Evolutionary conservation across 1,139 yeast species (phyloP).

Genomic region (Diutina neorugosa): DNA sequence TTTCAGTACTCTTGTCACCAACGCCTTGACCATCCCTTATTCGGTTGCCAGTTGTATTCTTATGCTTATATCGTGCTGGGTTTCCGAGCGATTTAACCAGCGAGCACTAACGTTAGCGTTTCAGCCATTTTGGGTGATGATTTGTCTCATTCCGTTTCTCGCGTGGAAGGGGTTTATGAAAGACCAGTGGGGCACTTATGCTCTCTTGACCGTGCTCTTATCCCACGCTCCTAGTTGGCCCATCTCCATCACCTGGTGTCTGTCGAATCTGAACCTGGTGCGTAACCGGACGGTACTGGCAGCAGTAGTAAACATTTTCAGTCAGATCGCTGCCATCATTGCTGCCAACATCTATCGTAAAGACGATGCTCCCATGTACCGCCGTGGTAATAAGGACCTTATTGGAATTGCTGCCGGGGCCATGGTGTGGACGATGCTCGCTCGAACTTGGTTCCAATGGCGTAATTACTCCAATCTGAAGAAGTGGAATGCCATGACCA

Average conservation of each 20-base stretch:
- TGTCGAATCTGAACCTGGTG: slow-evolving; percentile 13
- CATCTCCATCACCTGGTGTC: slow-evolving; percentile 13
- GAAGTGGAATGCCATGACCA: slow-evolving; percentile 35
- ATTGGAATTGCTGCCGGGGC: slow-evolving; percentile 7
- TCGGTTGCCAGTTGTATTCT: background rate
- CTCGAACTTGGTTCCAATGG: slow-evolving; percentile 26
- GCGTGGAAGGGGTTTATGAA: background rate
- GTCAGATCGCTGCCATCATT: slow-evolving; percentile 12
- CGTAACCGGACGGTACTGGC: slow-evolving; percentile 14
- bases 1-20: background rate
- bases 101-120: background rate
- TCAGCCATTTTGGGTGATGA: slow-evolving; percentile 3
- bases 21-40: slow-evolving; percentile 2
- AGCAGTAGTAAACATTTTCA: slow-evolving; percentile 14
- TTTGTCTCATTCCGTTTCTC: background rate
- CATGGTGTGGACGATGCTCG: slow-evolving; percentile 7
- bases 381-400: background rate
- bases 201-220: background rate
- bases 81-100: background rate
- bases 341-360: slow-evolving; percentile 6
- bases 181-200: slow-evolving; percentile 2
- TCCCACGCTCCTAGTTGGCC: slow-evolving; percentile 9
- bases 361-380: slow-evolving; percentile 2
- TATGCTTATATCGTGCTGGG: background rate
- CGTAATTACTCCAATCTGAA: slow-evolving; percentile 33